Evolutionary conservation across 306 rosid genomes (phyloP).

Genomic region (Rosa persica): DNA sequence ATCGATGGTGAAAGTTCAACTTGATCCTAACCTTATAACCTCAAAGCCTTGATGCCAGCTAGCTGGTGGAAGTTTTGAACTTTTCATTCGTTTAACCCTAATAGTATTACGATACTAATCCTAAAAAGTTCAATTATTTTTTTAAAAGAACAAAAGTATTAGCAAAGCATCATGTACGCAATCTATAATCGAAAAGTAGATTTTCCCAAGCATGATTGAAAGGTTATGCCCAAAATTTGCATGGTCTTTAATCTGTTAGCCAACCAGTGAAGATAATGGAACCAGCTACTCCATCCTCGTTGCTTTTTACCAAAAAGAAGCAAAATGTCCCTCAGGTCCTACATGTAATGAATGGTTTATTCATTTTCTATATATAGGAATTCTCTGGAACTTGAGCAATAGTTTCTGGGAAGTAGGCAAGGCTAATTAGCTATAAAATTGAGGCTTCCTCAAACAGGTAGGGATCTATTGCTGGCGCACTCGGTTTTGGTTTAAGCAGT

Average conservation of each 20-base stretch:
- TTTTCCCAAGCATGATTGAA: neutral
- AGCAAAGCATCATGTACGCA: neutral
- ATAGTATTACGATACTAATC: neutral
- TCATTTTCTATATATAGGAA: neutral
- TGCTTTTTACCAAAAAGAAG: neutral
- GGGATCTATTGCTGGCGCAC: neutral
- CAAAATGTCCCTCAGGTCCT: neutral
- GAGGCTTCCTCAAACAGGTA: neutral
- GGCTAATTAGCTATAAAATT: neutral
- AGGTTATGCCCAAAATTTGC: neutral
- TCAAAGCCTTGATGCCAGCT: too few species aligned
- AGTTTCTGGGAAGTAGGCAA: neutral
- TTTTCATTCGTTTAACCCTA: too few species aligned
- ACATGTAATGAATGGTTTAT: neutral
- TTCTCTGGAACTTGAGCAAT: too few species aligned
- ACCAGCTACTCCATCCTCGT: neutral
- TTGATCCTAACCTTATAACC: neutral
- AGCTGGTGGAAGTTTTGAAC: too few species aligned
- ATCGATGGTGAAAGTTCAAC: neutral
- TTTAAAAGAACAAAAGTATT: neutral
- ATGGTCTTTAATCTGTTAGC: conserved; percentile 3
- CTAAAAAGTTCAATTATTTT: neutral
- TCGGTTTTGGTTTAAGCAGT: neutral
- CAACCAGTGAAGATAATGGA: neutral
- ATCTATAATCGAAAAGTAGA: neutral